phyloP scores from a whole-genome alignment of 2,329 filamentous ascomycete species.

The Aspergillus neoniger region DNA sequence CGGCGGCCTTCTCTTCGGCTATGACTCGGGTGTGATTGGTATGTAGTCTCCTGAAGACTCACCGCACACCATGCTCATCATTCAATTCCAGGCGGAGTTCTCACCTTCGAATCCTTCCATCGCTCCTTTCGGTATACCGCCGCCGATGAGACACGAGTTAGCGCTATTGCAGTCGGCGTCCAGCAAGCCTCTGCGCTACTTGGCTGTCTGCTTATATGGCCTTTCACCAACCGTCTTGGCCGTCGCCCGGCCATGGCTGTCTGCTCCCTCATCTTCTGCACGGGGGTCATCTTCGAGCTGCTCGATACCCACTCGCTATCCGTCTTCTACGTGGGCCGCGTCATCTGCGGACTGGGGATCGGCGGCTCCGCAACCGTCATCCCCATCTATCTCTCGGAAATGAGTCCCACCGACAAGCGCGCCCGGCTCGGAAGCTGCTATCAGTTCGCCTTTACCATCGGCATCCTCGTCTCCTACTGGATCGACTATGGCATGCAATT shows the following conservation, averaged over 20 bases:
- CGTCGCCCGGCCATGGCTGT: slow-evolving; percentile 49
- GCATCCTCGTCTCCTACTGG: slow-evolving; percentile 57
- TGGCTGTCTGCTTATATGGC: slow-evolving; percentile 54
- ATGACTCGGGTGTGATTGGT: slow-evolving; percentile 49
- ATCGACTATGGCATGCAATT: slow-evolving; percentile 50
- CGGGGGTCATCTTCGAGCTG: slow-evolving; percentile 50
- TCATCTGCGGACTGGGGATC: slow-evolving; percentile 52
- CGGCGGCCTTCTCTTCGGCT: slow-evolving; percentile 50
- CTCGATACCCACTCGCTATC: slow-evolving; percentile 49
- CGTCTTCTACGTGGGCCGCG: slow-evolving; percentile 50
- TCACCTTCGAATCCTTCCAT: slow-evolving; percentile 50
- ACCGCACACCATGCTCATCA: neutral
- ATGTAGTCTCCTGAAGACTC: slow-evolving; percentile 11
- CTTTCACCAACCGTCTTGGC: slow-evolving; percentile 50
- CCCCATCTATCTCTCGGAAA: slow-evolving; percentile 49
- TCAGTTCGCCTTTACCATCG: slow-evolving; percentile 54
- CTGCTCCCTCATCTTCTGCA: slow-evolving; percentile 50
- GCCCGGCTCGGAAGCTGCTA: slow-evolving; percentile 55
- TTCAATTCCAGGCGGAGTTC: slow-evolving; percentile 43
- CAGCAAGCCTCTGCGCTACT: slow-evolving; percentile 57
- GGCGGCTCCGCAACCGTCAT: slow-evolving; percentile 50
- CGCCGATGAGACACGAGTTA: slow-evolving; percentile 45
- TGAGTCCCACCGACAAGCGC: slow-evolving; percentile 50
- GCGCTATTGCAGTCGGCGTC: slow-evolving; percentile 53
- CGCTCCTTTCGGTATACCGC: slow-evolving; percentile 46